Base-by-base conservation (phyloP, 768 basidiomycete species). In the Gymnopilus junonius region DNA sequence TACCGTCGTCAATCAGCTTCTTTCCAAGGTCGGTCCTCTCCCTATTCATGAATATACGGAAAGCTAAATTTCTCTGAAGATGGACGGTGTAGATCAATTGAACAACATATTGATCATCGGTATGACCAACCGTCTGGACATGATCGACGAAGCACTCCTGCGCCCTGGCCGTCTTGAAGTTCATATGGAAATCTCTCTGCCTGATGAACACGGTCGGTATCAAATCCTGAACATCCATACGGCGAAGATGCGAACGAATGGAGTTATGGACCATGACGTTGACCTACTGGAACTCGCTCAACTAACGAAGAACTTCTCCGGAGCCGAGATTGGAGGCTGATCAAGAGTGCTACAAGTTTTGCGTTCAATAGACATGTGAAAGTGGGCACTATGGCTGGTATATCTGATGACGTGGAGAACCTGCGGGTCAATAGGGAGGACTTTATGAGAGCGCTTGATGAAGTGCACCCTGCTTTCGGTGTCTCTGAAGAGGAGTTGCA, bases 91-190 rank as follows among this genome's bases (percentile, higher is more conserved):
- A 11, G 97, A 99, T 73, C 92, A 94, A 79, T 82, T 99, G 32
- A 99, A 99, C 82, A 99, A 99, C 77, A 97, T 99, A 64, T 91
- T 99, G 70, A 92, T 99, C 69, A 99, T 99, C 68, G 97, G 97
- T 70, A 99, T 99, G 97, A 99, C 97, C 48, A 99, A 99, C 76
- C 90, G 97, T 63, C 79, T 88, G 43, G 97, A 99, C 82, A 94
- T 99, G 96, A 98, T 99, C 69, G 97, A 99, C 71, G 97, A 99
- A 73, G 97, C 97, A 8, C 85, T 99, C 2, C 85, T 98, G 5
- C 95, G 97, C 70, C 96, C 97, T 1, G 97, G 97, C 43, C 96
- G 97, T 82, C 90, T 99, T 50, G 97, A 99, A 75, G 96, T 99
- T 14, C 97, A 99, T 77, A 97, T 99, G 91, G 97, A 99, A 78